These are phyloP conservation scores for Boletus subparvulus DNA, from an alignment of 768 basidiomycete genomes.

Conservation along the genomic window DNA sequence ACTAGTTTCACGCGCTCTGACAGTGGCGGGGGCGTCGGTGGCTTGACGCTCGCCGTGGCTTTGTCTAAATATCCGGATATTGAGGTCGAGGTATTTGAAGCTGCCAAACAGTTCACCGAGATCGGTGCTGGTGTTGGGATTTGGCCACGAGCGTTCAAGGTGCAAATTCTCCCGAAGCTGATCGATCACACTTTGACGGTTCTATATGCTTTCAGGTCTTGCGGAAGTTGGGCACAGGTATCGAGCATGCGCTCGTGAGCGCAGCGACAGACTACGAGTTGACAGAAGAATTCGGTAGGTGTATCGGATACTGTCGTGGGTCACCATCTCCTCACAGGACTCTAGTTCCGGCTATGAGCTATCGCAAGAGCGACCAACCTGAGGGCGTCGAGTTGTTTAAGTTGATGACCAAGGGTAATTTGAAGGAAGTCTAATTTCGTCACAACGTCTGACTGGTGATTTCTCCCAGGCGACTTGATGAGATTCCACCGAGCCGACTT, in stretches of 20 bases:
- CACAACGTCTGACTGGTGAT: not conserved
- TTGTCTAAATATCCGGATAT: constrained; percentile 48
- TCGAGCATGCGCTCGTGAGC: constrained; percentile 18
- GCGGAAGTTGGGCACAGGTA: constrained; percentile 17
- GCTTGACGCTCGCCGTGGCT: constrained; percentile 38
- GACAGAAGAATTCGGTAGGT: constrained; percentile 26
- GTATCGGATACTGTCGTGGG: not conserved
- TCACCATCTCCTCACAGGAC: not conserved
- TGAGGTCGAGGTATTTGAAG: constrained; percentile 57
- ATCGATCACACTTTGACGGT: not conserved
- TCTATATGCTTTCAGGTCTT: constrained; percentile 16
- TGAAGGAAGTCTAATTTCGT: not conserved
- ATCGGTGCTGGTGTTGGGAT: constrained; percentile 61
- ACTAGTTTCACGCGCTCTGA: not conserved
- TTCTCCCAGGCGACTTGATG: constrained; percentile 46
- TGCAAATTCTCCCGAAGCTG: not conserved
- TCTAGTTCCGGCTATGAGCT: constrained; percentile 51
- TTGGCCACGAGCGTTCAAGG: constrained; percentile 38
- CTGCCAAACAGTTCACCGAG: constrained; percentile 48
- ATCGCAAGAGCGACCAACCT: constrained; percentile 61
- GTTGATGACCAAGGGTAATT: constrained; percentile 54
- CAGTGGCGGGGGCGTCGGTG: constrained; percentile 44
- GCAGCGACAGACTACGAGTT: constrained; percentile 18
- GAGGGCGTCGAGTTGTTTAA: constrained; percentile 54
- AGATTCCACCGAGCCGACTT: constrained; percentile 68